phyloP scores from a whole-genome alignment of 2,329 filamentous ascomycete species.

The Xylariaceae sp. region DNA sequence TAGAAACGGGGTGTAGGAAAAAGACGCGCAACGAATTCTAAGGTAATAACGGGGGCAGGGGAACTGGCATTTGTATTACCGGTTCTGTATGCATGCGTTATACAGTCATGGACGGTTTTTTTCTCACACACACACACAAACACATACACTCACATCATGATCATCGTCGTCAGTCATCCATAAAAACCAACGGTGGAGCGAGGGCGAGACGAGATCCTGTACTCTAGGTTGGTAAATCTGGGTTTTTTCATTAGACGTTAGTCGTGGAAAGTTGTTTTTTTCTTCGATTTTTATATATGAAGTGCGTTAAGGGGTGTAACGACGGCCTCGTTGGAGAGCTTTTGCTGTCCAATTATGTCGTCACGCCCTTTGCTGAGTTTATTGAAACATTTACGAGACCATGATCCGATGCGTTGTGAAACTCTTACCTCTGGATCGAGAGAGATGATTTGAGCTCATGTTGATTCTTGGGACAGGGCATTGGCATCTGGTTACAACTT shows the following conservation, averaged over 20 bases:
- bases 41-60: conserved; percentile 26
- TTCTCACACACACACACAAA: no score
- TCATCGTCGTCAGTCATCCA: neutral
- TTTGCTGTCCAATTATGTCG: neutral
- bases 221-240: conserved; percentile 32
- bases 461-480: no score
- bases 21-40: neutral
- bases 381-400: no score
- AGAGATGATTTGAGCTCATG: no score
- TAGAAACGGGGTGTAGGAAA: conserved; percentile 20
- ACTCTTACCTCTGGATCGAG: neutral
- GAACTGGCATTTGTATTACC: conserved; percentile 31
- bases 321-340: neutral
- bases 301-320: neutral
- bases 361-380: neutral
- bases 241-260: conserved; percentile 27
- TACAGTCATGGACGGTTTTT: conserved; percentile 24
- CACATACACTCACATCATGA: no score
- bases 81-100: conserved; percentile 30
- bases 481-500: no score
- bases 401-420: neutral
- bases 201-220: conserved; percentile 24
- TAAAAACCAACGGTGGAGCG: conserved; percentile 28
- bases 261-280: conserved; percentile 7
- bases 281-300: conserved; percentile 3